A percentile compares a stretch with the other conserved stretches of the same genome.
Evolutionary conservation across 2,329 filamentous ascomycete species (phyloP).

Genomic region (Huntiella moniliformis): DNA sequence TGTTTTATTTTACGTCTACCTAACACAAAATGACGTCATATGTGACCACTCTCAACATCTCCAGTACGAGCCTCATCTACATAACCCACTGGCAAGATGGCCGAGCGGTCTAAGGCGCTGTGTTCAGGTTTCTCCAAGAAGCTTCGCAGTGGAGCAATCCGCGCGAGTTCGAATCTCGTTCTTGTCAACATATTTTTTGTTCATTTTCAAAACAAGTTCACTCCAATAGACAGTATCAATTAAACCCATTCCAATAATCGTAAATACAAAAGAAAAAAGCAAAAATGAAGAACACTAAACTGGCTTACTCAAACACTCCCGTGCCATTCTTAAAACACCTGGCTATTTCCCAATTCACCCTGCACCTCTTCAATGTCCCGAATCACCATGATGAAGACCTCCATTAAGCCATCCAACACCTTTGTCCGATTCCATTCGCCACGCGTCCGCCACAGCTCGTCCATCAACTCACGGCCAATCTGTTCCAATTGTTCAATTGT

Average conservation of each 20-base stretch:
- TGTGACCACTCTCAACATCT: too few relatives aligned
- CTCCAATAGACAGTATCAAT: too few relatives aligned
- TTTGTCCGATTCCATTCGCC: conserved; percentile 67
- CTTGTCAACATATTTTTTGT: conserved; percentile 16
- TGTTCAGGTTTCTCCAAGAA: conserved; percentile 4
- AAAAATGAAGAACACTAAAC: neutral
- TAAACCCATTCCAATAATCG: neutral
- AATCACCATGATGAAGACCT: conserved; percentile 60
- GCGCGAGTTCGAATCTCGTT: conserved; percentile 15
- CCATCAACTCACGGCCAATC: conserved; percentile 79
- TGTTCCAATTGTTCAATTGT: conserved; percentile 91
- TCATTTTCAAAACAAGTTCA: neutral
- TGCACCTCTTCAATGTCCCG: conserved; percentile 43
- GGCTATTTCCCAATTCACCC: conserved; percentile 25
- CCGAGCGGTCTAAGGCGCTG: conserved; percentile 10
- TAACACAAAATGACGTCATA: too few relatives aligned
- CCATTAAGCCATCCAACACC: conserved; percentile 44
- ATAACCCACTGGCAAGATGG: conserved; percentile 10
- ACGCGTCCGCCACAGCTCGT: conserved; percentile 63
- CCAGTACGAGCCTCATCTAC: too few relatives aligned
- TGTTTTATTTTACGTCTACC: too few relatives aligned
- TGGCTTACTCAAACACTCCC: too few relatives aligned
- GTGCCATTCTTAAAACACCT: conserved; percentile 13
- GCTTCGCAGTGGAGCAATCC: conserved; percentile 12
- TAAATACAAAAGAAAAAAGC: neutral